phyloP scores from a whole-genome alignment of 768 basidiomycete species.

The Lentinula raphanica region DNA sequence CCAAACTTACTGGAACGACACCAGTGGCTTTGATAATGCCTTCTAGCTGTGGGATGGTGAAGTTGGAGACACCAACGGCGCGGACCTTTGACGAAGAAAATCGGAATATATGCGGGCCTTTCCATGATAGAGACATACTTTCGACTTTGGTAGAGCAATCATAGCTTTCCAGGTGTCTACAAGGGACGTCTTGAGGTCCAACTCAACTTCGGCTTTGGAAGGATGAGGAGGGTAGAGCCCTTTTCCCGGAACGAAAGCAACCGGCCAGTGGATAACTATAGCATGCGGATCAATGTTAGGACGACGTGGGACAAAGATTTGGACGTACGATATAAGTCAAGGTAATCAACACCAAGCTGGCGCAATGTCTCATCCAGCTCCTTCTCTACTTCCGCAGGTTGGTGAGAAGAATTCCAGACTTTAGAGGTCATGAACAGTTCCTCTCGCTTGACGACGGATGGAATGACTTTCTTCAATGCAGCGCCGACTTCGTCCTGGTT shows the following conservation, averaged over 20 bases:
- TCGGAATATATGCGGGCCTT: background rate
- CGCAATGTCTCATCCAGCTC: slow-evolving; percentile 72
- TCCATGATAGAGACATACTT: slow-evolving; percentile 35
- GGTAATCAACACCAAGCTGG: slow-evolving; percentile 68
- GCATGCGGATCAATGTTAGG: background rate
- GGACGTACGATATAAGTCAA: slow-evolving; percentile 73
- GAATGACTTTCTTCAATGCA: slow-evolving; percentile 73
- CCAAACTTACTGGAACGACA: slow-evolving; percentile 61
- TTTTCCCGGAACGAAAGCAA: slow-evolving; percentile 55
- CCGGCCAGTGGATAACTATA: slow-evolving; percentile 76
- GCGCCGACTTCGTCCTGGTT: slow-evolving; percentile 77
- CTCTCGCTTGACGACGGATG: slow-evolving; percentile 71
- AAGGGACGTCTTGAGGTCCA: slow-evolving; percentile 57
- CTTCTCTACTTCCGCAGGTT: slow-evolving; percentile 59
- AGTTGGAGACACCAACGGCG: slow-evolving; percentile 81
- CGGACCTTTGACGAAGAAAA: slow-evolving; percentile 38
- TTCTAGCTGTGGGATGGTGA: slow-evolving; percentile 59
- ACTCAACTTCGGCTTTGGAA: slow-evolving; percentile 38
- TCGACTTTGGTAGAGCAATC: slow-evolving; percentile 64
- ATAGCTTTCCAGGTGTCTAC: slow-evolving; percentile 83
- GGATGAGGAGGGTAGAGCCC: slow-evolving; percentile 51
- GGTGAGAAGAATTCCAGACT: slow-evolving; percentile 76
- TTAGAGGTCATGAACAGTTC: slow-evolving; percentile 81
- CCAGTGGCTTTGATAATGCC: slow-evolving; percentile 66
- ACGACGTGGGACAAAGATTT: background rate